Evolutionary conservation across 148 eudicot genomes (phyloP), one percentile per base, ranked within the genome.

Genomic region (Gaultheria prostrata): DNA sequence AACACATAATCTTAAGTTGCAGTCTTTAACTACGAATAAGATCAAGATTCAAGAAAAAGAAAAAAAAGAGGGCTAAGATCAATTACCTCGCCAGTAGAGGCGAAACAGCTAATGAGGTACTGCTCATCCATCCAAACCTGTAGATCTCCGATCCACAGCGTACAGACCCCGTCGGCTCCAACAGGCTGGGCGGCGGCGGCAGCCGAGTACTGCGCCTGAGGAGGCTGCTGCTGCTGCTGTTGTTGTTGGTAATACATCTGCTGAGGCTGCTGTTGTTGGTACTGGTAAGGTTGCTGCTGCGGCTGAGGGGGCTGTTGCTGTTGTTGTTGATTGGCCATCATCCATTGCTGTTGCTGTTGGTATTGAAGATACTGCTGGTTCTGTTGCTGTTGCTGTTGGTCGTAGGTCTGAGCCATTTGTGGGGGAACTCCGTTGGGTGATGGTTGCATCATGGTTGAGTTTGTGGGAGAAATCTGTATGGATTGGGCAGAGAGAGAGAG

Each of bases 131-230:
- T 96, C 93, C 95, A 93, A 59, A 89, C 90, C 90, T 90, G 95
- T 30, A 96, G 91, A 92, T 94, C 97, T 6, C 98, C 98, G 83
- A 96, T 96, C 98, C 98, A 96, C 2, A 96, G 89, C 6, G 97
- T 90, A 4, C 94, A 88, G 61, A 91, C 87, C 81, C 91, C 99
- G 6, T 93, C 97, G 5, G 92, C 87, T 39, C 76, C 86, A 13
- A 89, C 79, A 67, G 90, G 85, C 59, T 84, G 90, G 8, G 84
- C 48, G 63, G 85, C 48, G 63, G 85, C 84, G 43, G 43, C 43
- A 39, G 43, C 43, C 17, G 72, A 12, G 69, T 83, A 84, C 85
- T 86, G 88, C 49, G 49, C 48, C 61, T 45, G 78, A 48, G 35
- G 83, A 50, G 77, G 80, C 54, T 48, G 86, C 13, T 79, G 87